Percentiles rank a stretch among this genome's conserved stretches.
These are phyloP conservation scores for Thecamonas trahens DNA, from an alignment of 78 protist genomes.

Conservation along the genomic window DNA sequence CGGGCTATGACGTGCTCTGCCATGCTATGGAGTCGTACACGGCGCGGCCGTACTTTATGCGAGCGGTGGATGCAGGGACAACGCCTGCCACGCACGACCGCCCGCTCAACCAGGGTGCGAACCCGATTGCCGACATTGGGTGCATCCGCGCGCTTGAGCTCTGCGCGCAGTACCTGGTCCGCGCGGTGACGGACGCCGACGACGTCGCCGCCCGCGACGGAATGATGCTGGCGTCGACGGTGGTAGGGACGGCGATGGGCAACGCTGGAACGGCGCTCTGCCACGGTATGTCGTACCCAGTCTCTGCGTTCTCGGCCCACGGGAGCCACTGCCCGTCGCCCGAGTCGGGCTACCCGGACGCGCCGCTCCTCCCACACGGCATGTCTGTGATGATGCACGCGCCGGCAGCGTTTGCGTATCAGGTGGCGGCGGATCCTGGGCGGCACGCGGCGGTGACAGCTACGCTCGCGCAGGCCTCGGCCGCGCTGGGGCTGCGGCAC, in stretches of 20 bases:
- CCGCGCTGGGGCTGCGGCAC: no score
- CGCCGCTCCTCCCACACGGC: slow-evolving; percentile 27
- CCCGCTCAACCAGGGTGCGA: slow-evolving; percentile 24
- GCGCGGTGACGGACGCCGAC: slow-evolving; percentile 1
- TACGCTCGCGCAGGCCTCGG: no score
- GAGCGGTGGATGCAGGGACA: no score
- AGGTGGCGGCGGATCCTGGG: no score
- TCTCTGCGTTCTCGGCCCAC: slow-evolving; percentile 8
- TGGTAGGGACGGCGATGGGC: slow-evolving; percentile 31
- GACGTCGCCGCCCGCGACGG: slow-evolving; percentile 28
- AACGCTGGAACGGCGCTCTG: slow-evolving; percentile 30
- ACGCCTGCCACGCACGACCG: not conserved
- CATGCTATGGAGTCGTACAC: slow-evolving; percentile 28
- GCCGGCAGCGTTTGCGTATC: no score
- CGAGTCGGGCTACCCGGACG: no score
- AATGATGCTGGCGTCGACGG: slow-evolving; percentile 15
- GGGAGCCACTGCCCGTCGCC: not conserved
- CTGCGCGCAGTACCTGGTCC: not conserved
- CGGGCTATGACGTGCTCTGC: slow-evolving; percentile 29
- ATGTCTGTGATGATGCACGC: slow-evolving; percentile 9
- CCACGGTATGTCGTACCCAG: slow-evolving; percentile 18
- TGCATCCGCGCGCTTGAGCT: slow-evolving; percentile 9
- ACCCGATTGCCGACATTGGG: slow-evolving; percentile 22
- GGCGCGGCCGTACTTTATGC: slow-evolving; percentile 1
- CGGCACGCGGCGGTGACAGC: not conserved